Evolutionary conservation across 2,329 filamentous ascomycete species (phyloP), one percentile per base, ranked within the genome.

Genomic region (Cercospora sp.): DNA sequence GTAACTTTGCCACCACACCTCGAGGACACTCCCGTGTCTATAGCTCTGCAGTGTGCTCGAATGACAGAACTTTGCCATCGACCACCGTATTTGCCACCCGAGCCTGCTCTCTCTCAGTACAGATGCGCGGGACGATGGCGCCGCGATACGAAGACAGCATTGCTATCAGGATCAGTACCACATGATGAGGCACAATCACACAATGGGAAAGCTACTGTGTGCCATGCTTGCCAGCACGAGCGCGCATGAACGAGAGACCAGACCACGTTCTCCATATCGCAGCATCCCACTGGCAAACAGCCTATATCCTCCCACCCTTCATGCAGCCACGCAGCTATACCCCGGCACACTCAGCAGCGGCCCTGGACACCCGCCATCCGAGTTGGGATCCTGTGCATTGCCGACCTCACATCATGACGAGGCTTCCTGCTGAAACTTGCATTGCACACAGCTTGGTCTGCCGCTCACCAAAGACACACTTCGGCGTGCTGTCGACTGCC

Each of bases 321-420:
- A 57, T 57, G 53, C 53, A 57, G 26, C 13, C 61, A 49, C 26
- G 59, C 40, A 65, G 66, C 66, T 58, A 30, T 26, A 43, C 63
- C 66, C 66, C 28, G 57, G 57, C 61, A 58, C 61, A 61, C 24
- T 51, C 60, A 30, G 40, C 60, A 51, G 21, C 59, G 34, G 59
- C 32, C 21, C 37, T 61, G 32, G 16, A 61, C 21, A 43, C 5
- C 59, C 59, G 34, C 9, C 37, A 43, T 43, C 34, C 32, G 16
- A 45, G n/a, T 57, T 57, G 53, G 26, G 53, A 57, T 57, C 26
- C 53, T 57, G 53, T 61, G 59, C 21, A 61, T 43, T 26, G 21
- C 32, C 59, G 34, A 16, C 26, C 13, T 21, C 59, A 61, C 18
- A 43, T 37, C n/a, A 26, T 45, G 32, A 21, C 28, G 53, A 57